Evolutionary conservation across 805 yeast genomes (phyloP).

Genomic region (Peterozyma xylosa): DNA sequence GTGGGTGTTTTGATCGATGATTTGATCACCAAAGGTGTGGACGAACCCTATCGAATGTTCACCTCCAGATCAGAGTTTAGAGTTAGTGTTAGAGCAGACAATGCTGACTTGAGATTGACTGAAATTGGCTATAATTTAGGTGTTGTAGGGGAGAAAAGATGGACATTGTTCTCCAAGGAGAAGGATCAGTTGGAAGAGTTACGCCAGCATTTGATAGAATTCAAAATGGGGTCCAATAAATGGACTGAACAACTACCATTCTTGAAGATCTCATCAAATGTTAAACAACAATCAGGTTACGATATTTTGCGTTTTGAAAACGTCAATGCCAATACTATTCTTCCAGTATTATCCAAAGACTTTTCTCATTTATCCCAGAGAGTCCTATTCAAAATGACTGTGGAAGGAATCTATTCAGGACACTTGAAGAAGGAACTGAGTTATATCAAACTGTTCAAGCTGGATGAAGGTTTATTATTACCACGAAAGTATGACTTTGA

Average conservation of each 20-base stretch:
- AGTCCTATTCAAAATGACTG: slow-evolving; percentile 52
- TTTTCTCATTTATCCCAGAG: slow-evolving; percentile 29
- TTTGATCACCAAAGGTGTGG: slow-evolving; percentile 88
- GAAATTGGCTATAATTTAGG: slow-evolving; percentile 60
- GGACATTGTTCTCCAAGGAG: slow-evolving; percentile 38
- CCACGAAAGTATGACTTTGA: slow-evolving; percentile 64
- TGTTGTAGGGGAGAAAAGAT: slow-evolving; percentile 55
- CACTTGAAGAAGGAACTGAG: slow-evolving; percentile 67
- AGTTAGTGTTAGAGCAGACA: slow-evolving; percentile 84
- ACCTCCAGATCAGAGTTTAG: slow-evolving; percentile 94
- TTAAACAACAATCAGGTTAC: slow-evolving; percentile 55
- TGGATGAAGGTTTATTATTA: slow-evolving; percentile 72
- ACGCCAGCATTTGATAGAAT: slow-evolving; percentile 34
- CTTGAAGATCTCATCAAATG: slow-evolving; percentile 44
- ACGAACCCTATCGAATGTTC: slow-evolving; percentile 97
- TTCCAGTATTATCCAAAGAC: slow-evolving; percentile 28
- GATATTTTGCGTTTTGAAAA: slow-evolving; percentile 58
- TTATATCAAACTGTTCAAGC: slow-evolving; percentile 67
- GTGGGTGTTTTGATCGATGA: slow-evolving; percentile 93
- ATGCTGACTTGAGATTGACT: slow-evolving; percentile 85
- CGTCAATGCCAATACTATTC: slow-evolving; percentile 18
- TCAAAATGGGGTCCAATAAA: slow-evolving; percentile 42
- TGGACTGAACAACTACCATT: slow-evolving; percentile 54
- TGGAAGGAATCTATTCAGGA: slow-evolving; percentile 80
- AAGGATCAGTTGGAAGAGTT: slow-evolving; percentile 33